Percentiles rank a stretch among this genome's conserved stretches.
These are phyloP conservation scores for Lathyrus aphaca DNA, from an alignment of 306 rosid species.

Conservation along the genomic window DNA sequence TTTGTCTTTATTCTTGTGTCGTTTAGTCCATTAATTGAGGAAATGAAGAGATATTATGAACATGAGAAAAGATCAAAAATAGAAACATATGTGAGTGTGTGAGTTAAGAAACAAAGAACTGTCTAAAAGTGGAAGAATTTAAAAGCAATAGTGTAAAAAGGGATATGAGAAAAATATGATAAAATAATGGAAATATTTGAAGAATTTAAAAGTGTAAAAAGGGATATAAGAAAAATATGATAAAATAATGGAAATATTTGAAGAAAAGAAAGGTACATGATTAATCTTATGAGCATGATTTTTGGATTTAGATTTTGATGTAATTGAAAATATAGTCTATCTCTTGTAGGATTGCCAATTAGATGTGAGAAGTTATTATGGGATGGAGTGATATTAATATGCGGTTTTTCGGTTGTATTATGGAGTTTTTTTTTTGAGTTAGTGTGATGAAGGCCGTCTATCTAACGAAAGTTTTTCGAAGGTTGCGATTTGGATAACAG, in stretches of 20 bases:
- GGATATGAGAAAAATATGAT: conserved; percentile 25
- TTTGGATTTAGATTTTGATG: conserved; percentile 1
- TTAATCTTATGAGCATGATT: conserved; percentile 23
- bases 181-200: conserved; percentile 35
- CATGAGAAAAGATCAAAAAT: conserved; percentile 24
- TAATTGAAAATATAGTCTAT: no score
- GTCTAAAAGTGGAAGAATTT: conserved; percentile 6
- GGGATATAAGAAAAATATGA: no score
- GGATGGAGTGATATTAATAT: no score
- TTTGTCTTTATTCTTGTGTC: conserved; percentile 4
- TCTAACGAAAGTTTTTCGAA: no score
- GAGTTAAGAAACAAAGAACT: conserved; percentile 26
- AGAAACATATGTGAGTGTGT: conserved; percentile 34
- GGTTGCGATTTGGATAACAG: no score
- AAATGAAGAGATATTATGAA: conserved; percentile 28
- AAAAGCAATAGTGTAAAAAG: conserved; percentile 21
- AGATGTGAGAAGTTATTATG: no score
- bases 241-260: conserved; percentile 35
- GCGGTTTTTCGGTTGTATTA: no score
- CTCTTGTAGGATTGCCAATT: no score
- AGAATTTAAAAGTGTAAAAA: no score
- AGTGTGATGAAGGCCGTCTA: no score
- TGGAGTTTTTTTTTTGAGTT: no score
- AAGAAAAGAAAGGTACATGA: conserved; percentile 43
- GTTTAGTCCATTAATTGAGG: conserved; percentile 9